These are phyloP conservation scores for Parastagonospora avenae DNA, from an alignment of 2,329 filamentous ascomycete genomes.

Conservation along the genomic window DNA sequence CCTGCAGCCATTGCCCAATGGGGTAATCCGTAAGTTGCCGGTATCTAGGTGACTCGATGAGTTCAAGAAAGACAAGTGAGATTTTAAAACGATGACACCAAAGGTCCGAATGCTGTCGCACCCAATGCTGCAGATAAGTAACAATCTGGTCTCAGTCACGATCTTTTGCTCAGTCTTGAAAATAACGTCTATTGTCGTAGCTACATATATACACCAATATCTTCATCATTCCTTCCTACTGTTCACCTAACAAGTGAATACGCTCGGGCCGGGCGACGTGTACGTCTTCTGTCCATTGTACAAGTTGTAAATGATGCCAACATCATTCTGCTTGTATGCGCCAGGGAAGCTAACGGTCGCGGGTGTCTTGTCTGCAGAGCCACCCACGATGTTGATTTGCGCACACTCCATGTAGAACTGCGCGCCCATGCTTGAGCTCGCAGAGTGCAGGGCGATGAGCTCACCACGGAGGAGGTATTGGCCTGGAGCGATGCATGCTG, in stretches of 20 bases:
- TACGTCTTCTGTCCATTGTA: slow-evolving; percentile 47
- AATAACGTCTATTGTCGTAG: too few relatives aligned
- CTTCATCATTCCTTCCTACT: background rate
- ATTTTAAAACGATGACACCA: too few relatives aligned
- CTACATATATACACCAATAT: too few relatives aligned
- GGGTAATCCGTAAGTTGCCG: too few relatives aligned
- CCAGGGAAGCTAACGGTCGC: slow-evolving; percentile 38
- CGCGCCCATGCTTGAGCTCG: slow-evolving; percentile 39
- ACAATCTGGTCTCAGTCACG: too few relatives aligned
- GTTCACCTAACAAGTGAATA: slow-evolving; percentile 55
- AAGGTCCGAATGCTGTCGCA: too few relatives aligned
- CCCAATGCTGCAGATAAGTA: too few relatives aligned
- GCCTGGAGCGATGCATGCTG: slow-evolving; percentile 42
- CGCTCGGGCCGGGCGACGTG: slow-evolving; percentile 55
- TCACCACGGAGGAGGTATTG: slow-evolving; percentile 52
- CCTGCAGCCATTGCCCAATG: too few relatives aligned
- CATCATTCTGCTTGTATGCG: slow-evolving; percentile 37
- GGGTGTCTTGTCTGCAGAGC: slow-evolving; percentile 31
- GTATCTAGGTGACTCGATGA: too few relatives aligned
- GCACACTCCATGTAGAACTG: slow-evolving; percentile 51
- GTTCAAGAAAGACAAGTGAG: too few relatives aligned
- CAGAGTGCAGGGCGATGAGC: slow-evolving; percentile 52
- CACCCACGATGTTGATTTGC: slow-evolving; percentile 39
- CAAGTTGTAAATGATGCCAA: slow-evolving; percentile 39
- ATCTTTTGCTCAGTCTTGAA: too few relatives aligned